Conservation (phyloP, 176 grass and related monocot species). For the Avena atlantica region DNA sequence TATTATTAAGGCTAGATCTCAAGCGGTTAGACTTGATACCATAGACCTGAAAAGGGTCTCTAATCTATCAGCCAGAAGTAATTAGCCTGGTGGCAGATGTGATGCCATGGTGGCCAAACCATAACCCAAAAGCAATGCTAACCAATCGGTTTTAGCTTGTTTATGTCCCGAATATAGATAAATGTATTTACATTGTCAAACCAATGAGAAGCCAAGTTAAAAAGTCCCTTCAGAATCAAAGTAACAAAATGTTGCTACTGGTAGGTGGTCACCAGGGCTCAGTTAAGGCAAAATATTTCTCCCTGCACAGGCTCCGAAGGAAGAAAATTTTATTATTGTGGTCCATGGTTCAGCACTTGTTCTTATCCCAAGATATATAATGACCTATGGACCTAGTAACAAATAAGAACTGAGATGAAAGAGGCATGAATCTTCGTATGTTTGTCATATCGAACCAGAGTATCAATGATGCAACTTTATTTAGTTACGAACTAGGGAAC, state of each 20-base stretch:
- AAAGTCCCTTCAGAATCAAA: neutral
- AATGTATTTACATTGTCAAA: neutral
- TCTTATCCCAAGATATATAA: neutral
- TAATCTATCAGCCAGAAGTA: neutral
- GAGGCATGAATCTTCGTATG: neutral
- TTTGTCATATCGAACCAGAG: neutral
- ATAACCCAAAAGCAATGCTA: neutral
- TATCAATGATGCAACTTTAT: neutral
- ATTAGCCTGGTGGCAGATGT: neutral
- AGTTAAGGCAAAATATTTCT: neutral
- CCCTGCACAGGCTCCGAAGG: neutral
- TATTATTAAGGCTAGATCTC: neutral
- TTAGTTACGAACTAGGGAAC: neutral
- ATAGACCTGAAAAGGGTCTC: neutral
- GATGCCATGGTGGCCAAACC: neutral
- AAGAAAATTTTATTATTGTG: neutral
- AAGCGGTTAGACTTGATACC: neutral
- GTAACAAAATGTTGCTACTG: neutral
- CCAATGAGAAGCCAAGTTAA: neutral
- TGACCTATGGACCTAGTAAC: neutral
- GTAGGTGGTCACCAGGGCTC: neutral
- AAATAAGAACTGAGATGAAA: neutral
- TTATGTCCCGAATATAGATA: neutral
- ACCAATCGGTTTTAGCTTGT: neutral
- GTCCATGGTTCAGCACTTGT: constrained; percentile 13